A percentile compares a stretch with the other conserved stretches of the same genome.
Conservation (phyloP, 148 eudicot species). For the Nepenthes gracilis region DNA sequence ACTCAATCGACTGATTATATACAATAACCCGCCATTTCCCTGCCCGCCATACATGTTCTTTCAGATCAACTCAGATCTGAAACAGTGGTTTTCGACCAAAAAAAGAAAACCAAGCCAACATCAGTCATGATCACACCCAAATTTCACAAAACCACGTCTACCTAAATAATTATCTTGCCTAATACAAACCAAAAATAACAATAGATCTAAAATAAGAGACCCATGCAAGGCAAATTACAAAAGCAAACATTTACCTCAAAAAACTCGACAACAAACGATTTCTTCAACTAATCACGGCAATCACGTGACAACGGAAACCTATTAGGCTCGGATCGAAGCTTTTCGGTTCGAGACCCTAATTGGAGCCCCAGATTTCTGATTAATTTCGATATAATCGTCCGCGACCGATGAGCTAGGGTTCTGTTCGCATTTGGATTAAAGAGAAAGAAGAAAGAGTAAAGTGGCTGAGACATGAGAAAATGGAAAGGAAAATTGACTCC, state of each 20-base stretch:
- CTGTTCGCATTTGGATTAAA: constrained; percentile 10
- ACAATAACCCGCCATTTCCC: constrained; percentile 35
- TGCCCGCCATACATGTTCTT: constrained; percentile 27
- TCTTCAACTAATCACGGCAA: constrained; percentile 9
- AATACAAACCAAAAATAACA: too few relatives aligned
- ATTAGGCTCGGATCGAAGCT: constrained; percentile 10
- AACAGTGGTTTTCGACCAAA: constrained; percentile 14
- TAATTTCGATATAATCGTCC: constrained; percentile 19
- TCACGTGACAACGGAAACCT: constrained; percentile 4
- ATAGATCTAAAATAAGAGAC: too few relatives aligned
- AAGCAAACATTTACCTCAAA: constrained; percentile 12
- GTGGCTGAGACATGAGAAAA: constrained; percentile 13
- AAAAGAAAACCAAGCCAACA: constrained; percentile 6
- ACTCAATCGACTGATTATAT: constrained; percentile 25
- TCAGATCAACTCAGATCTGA: constrained; percentile 58
- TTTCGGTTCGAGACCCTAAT: constrained; percentile 26
- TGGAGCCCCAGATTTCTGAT: constrained; percentile 12
- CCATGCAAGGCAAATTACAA: background rate
- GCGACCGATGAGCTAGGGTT: constrained; percentile 35
- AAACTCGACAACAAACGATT: constrained; percentile 5
- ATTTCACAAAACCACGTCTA: background rate
- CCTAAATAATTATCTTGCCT: too few relatives aligned
- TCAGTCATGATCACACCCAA: background rate
- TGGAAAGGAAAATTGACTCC: background rate
- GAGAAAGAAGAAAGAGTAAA: constrained; percentile 10